These are phyloP conservation scores for Hericium coralloides DNA, from an alignment of 768 basidiomycete species.

Conservation along the genomic window DNA sequence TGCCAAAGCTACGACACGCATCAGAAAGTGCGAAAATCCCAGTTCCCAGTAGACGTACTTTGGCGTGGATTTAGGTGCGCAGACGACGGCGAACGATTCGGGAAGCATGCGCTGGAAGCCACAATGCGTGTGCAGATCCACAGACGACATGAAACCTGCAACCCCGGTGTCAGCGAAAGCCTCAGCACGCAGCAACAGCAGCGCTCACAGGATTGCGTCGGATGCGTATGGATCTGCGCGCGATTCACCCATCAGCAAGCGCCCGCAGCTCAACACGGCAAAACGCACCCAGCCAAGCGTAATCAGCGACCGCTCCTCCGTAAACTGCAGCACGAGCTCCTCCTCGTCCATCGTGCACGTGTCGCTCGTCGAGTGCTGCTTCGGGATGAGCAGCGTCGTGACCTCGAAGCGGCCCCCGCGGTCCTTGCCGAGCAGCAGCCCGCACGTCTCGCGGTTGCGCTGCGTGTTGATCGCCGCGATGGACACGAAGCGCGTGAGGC, in stretches of 20 bases:
- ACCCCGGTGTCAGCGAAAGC: conserved; percentile 1
- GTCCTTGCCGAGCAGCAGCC: conserved; percentile 67
- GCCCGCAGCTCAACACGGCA: background rate
- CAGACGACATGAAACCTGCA: conserved; percentile 86
- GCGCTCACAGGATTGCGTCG: conserved; percentile 75
- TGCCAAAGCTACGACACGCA: conserved; percentile 52
- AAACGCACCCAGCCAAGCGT: conserved; percentile 84
- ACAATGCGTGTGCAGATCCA: conserved; percentile 87
- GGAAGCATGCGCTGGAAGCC: conserved; percentile 85
- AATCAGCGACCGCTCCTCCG: conserved; percentile 70
- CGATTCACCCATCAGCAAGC: background rate
- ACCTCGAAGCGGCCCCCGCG: conserved; percentile 55
- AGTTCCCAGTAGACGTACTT: conserved; percentile 36
- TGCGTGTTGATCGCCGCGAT: conserved; percentile 75
- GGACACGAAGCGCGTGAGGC: conserved; percentile 65
- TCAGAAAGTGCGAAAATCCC: background rate
- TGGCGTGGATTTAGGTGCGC: conserved; percentile 72
- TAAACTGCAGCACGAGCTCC: conserved; percentile 78
- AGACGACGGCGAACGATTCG: conserved; percentile 90
- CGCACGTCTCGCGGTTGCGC: conserved; percentile 80
- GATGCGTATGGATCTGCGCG: conserved; percentile 82
- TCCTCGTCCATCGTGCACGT: conserved; percentile 93
- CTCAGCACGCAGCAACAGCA: background rate
- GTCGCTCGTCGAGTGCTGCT: conserved; percentile 80
- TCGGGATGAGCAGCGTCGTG: conserved; percentile 82